A percentile compares a stretch with the other conserved stretches of the same genome.
Evolutionary conservation across 345 rosid genomes (phyloP).

Genomic region (Salix purpurea): DNA sequence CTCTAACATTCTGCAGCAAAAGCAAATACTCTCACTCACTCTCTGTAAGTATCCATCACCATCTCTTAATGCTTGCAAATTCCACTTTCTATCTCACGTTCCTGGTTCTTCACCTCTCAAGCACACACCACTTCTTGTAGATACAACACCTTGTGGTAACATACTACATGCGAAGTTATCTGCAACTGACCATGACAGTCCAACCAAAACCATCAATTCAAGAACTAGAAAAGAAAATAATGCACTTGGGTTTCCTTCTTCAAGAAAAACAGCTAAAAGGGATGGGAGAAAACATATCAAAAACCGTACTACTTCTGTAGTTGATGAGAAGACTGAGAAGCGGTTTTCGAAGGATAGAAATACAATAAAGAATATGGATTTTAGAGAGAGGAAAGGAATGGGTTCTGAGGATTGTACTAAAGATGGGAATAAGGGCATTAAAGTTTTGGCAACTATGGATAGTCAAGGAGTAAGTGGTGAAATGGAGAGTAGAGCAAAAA

Average conservation of each 20-base stretch:
- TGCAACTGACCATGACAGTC: constrained; percentile 19
- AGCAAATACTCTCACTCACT: constrained; percentile 19
- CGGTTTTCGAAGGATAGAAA: constrained; percentile 10
- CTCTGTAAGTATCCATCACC: constrained; percentile 29
- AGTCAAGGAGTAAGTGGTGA: neutral
- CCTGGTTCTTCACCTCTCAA: constrained; percentile 21
- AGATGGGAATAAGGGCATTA: constrained; percentile 4
- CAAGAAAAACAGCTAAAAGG: constrained; percentile 9
- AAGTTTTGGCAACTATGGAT: constrained; percentile 2
- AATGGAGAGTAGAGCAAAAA: constrained; percentile 9
- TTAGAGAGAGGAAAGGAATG: constrained; percentile 12
- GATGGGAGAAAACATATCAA: constrained; percentile 13
- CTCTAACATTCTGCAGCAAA: constrained; percentile 23
- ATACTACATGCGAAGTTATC: constrained; percentile 24
- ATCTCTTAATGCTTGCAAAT: constrained; percentile 17
- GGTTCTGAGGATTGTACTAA: constrained; percentile 21
- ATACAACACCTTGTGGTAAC: constrained; percentile 13
- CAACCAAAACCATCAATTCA: constrained; percentile 9
- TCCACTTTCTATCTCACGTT: constrained; percentile 17
- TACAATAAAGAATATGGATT: constrained; percentile 11
- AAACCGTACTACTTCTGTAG: constrained; percentile 22
- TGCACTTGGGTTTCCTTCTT: constrained; percentile 26
- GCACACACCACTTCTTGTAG: constrained; percentile 9
- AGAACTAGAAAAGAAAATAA: constrained; percentile 16
- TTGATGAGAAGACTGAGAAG: constrained; percentile 27